Base-by-base conservation (phyloP, 352 stramenopile genomes). In the Pythium phragmiticola region DNA sequence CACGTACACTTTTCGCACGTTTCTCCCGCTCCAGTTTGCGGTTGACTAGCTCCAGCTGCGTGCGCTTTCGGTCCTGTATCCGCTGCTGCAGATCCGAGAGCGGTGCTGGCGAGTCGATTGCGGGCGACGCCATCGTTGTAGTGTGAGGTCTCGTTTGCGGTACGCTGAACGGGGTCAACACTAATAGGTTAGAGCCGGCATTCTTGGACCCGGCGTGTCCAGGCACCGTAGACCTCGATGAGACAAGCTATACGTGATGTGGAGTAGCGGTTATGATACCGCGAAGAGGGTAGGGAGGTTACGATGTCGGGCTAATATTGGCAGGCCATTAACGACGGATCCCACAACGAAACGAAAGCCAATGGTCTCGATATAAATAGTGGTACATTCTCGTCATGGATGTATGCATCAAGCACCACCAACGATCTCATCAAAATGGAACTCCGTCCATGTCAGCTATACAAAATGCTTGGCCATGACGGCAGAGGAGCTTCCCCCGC, bases 21-120 rank as follows among this genome's bases (percentile, higher is more conserved):
- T 72, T n/a, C n/a, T 65, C 48, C 4, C 34, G 34, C 16, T 64
- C 51, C 13, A 51, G 36, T 53, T 74, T 74, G 7, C 48, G 43
- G 17, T 50, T 74, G 11, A 48, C 45, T 7, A 74, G 52, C 39
- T 65, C 67, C 1, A 70, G 26, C 39, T 74, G 57, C 19, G 67
- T 70, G 57, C 68, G 63, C 39, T 74, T 74, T 28, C 67, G 61
- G 43, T 70, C 57, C 34, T 74, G 62, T 57, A 74, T 74, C 41
- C 59, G 55, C 37, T 65, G 67, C 39, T 74, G 67, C n/a, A 74
- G 57, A 43, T 69, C 62, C 42, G 67, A 74, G 51, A 74, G 57
- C 3, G 33, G 59, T 9, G 55, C 30, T 8, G 33, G 9, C 28
- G 26, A 16, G n/a, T 52, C 46, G 46, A n/a, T 16, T 16, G 46